Evolutionary conservation across 495 filamentous ascomycete species (phyloP).

Genomic region (Beverwykella pulmonaria): DNA sequence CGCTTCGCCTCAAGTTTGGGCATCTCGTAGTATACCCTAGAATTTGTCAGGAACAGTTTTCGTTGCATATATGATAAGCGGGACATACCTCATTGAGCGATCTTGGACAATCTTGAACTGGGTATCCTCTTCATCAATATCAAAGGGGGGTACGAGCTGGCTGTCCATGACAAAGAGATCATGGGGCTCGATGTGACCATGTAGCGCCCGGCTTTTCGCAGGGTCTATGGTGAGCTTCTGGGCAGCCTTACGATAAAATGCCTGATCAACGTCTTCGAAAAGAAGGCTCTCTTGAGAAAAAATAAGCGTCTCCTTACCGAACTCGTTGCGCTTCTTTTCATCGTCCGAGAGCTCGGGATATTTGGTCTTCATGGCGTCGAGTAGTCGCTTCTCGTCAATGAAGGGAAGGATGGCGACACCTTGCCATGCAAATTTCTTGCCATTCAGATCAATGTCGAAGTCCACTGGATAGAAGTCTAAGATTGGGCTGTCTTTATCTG

Average conservation of each 20-base stretch:
- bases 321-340: slow-evolving; percentile 75
- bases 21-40: slow-evolving; percentile 83
- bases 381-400: slow-evolving; percentile 87
- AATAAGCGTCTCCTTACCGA: slow-evolving; percentile 78
- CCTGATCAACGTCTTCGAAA: slow-evolving; percentile 75
- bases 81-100: slow-evolving; percentile 70
- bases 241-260: slow-evolving; percentile 83
- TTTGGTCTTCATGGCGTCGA: slow-evolving; percentile 79
- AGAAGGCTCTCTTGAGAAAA: slow-evolving; percentile 80
- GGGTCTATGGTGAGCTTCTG: slow-evolving; percentile 71
- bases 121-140: slow-evolving; percentile 51
- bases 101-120: slow-evolving; percentile 83
- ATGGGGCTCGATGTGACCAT: slow-evolving; percentile 80
- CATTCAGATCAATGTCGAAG: slow-evolving; percentile 90
- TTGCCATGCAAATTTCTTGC: slow-evolving; percentile 98
- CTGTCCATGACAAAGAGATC: slow-evolving; percentile 76
- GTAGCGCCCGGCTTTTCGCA: slow-evolving; percentile 71
- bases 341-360: slow-evolving; percentile 78
- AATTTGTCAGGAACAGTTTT: slow-evolving; percentile 42
- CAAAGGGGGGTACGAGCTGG: slow-evolving; percentile 65
- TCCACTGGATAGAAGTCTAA: slow-evolving; percentile 97
- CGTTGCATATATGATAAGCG: background rate
- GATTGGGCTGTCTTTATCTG: slow-evolving; percentile 80
- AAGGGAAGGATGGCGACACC: slow-evolving; percentile 92
- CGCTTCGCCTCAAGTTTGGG: slow-evolving; percentile 60